Evolutionary conservation across 208 protist genomes (phyloP), one percentile per base, ranked within the genome.

Genomic region (Leptomonas seymouri): DNA sequence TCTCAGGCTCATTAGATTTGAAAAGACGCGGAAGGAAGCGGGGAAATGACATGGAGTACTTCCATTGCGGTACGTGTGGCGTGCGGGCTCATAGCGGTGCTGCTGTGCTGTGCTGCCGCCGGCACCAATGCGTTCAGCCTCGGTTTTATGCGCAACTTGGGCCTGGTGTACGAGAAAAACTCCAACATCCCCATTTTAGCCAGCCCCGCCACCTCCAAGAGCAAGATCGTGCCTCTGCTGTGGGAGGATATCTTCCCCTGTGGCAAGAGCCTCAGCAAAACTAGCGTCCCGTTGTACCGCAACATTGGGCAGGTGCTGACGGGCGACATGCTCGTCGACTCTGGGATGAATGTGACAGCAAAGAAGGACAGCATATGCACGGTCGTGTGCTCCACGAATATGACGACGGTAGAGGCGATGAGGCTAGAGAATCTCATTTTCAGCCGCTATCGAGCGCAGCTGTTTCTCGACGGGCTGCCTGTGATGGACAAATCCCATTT

Each of bases 401-500:
- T 76, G 54, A 39, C 3, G 11, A 0, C 3, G 11, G 20, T 0
- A 6, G 64, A 67, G 34, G 71, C 70, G 63, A 23, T 25, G 7
- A 30, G 60, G 21, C 64, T 85, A 6, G 21, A 53, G 28, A 76
- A 77, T 56, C 71, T 67, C 49, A 85, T 91, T 59, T 18, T 69
- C 7, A 68, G 80, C 25, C 66, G 80, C 31, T 89, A 89, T 57
- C 68, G 83, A 14, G 81, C 72, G 6, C 86, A 89, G 31, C 15
- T 91, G n/a, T 61, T 89, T 6, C 54, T 91, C 7, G 86, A 91
- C 41, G 79, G 81, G 0, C 71, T 91, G 6, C 86, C 83, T 2
- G 80, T 74, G 36, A 11, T 83, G 7, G 83, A 89, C 30, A 39
- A 41, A 41, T 0, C 16, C 25, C 11, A 12, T 18, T 23, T 4